Evolutionary conservation across 768 basidiomycete genomes (phyloP).

Genomic region (Chalciporus piperatus): DNA sequence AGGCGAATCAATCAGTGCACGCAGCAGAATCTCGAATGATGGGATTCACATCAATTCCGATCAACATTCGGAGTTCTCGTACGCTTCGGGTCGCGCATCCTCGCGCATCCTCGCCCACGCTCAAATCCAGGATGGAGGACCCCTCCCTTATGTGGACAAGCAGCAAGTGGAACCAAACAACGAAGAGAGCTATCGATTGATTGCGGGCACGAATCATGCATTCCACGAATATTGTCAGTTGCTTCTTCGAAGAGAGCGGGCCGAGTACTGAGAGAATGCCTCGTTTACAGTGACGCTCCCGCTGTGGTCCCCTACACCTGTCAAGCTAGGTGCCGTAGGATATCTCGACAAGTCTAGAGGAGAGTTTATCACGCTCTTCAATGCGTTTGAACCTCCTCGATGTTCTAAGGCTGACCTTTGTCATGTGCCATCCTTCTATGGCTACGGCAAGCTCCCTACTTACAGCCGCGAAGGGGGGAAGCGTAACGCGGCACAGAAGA

Average conservation of each 20-base stretch:
- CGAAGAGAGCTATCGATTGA: slow-evolving; percentile 66
- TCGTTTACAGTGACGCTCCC: slow-evolving; percentile 53
- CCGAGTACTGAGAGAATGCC: not conserved
- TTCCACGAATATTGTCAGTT: slow-evolving; percentile 67
- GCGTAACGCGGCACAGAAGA: slow-evolving; percentile 55
- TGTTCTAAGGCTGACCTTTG: slow-evolving; percentile 42
- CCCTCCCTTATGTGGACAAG: slow-evolving; percentile 37
- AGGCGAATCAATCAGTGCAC: not conserved
- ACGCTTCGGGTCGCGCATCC: slow-evolving; percentile 14
- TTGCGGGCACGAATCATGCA: slow-evolving; percentile 51
- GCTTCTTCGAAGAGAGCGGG: not conserved
- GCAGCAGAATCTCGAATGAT: not conserved
- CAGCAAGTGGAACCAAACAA: slow-evolving; percentile 43
- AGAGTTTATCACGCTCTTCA: slow-evolving; percentile 68
- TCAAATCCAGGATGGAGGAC: not conserved
- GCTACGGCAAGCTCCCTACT: slow-evolving; percentile 56
- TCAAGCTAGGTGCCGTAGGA: slow-evolving; percentile 71
- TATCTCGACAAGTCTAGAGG: slow-evolving; percentile 69
- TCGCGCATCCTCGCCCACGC: not conserved
- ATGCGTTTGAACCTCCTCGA: slow-evolving; percentile 55
- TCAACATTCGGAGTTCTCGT: slow-evolving; percentile 14
- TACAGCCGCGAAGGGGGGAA: slow-evolving; percentile 48
- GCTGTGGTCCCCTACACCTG: slow-evolving; percentile 64
- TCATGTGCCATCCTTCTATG: slow-evolving; percentile 56
- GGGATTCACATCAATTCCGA: not conserved